Percentiles rank a stretch among this genome's conserved stretches.
Evolutionary conservation across 2,329 filamentous ascomycete species (phyloP).

Genomic region (Raffaelea ambrosiae): DNA sequence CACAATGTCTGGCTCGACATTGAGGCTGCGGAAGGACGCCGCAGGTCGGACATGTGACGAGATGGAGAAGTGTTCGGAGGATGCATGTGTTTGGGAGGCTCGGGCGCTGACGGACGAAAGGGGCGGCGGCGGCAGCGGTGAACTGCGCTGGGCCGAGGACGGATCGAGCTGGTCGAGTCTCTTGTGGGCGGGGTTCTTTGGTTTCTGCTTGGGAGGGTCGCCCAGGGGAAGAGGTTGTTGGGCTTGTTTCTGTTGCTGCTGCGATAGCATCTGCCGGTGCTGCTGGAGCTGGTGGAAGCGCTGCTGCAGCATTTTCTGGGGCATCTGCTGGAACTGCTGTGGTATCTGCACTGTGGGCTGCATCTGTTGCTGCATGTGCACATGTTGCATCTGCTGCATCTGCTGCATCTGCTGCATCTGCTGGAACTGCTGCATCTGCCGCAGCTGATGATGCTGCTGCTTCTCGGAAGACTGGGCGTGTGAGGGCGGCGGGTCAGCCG

Average conservation of each 20-base stretch:
- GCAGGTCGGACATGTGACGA: background rate
- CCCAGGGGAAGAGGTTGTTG: background rate
- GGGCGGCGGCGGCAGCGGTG: background rate
- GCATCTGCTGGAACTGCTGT: background rate
- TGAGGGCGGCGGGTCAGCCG: background rate
- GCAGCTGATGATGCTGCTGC: slow-evolving; percentile 1
- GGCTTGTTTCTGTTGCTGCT: background rate
- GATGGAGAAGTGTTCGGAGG: slow-evolving; percentile 1
- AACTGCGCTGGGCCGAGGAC: background rate
- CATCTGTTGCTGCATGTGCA: slow-evolving; percentile 1
- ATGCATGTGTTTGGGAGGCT: background rate
- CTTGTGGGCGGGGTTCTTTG: background rate
- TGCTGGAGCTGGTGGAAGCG: background rate
- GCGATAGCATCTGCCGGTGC: background rate
- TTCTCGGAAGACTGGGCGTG: background rate
- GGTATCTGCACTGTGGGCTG: slow-evolving; percentile 3
- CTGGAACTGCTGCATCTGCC: slow-evolving; percentile 3
- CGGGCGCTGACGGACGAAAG: background rate
- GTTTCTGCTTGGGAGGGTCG: background rate
- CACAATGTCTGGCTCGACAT: slow-evolving; percentile 3
- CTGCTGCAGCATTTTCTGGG: background rate
- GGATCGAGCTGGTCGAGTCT: background rate
- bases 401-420: slow-evolving; percentile 2
- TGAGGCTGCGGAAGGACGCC: slow-evolving; percentile 5
- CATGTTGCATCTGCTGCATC: background rate